Conservation (phyloP, 345 rosid species). For the Alliaria petiolata region DNA sequence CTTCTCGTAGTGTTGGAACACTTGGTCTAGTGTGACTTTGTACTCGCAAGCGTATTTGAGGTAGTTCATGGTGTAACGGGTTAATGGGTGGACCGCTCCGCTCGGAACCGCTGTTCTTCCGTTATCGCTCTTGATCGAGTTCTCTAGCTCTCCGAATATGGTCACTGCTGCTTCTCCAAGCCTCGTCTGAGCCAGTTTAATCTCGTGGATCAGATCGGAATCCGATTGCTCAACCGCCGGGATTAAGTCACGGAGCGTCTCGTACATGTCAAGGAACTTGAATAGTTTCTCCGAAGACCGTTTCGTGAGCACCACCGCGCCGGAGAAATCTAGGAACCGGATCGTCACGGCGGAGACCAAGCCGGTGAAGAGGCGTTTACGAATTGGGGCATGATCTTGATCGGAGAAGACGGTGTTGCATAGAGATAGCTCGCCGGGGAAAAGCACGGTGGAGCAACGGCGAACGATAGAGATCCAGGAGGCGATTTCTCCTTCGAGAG, state of each 20-base stretch:
- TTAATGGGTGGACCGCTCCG: conserved; percentile 77
- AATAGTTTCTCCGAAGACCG: conserved; percentile 71
- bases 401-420: conserved; percentile 42
- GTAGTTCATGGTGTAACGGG: conserved; percentile 94
- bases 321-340: conserved; percentile 59
- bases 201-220: conserved; percentile 44
- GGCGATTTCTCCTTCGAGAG: conserved; percentile 64
- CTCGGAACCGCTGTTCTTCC: conserved; percentile 67
- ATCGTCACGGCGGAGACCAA: conserved; percentile 42
- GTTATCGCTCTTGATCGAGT: conserved; percentile 57
- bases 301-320: conserved; percentile 59
- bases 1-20: conserved; percentile 45
- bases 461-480: conserved; percentile 55
- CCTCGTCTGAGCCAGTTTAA: conserved; percentile 35
- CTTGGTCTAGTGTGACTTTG: conserved; percentile 61
- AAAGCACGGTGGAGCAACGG: conserved; percentile 42
- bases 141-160: conserved; percentile 73
- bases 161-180: conserved; percentile 59
- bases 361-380: conserved; percentile 45
- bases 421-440: conserved; percentile 49
- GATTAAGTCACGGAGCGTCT: conserved; percentile 51
- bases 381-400: conserved; percentile 25
- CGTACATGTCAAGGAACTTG: conserved; percentile 79
- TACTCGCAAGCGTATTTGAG: conserved; percentile 74
- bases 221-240: conserved; percentile 30